Conservation (phyloP, 495 filamentous ascomycete genomes). For the Penicillium pulvis region DNA sequence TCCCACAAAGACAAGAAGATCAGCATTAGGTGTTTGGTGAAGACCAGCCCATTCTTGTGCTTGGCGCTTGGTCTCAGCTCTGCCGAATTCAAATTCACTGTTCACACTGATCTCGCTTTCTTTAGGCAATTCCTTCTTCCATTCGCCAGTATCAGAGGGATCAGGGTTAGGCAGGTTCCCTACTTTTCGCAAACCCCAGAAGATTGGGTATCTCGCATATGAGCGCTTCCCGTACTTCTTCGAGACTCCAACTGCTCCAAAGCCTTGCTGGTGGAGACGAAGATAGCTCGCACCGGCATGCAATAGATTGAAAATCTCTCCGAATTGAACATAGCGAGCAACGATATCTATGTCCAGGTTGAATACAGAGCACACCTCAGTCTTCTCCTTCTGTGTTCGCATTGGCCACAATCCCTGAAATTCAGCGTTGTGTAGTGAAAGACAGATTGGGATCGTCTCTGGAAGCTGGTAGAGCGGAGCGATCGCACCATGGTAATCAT, state of each 20-base stretch:
- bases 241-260: slow-evolving; percentile 74
- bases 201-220: slow-evolving; percentile 74
- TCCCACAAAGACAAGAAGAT: slow-evolving; percentile 77
- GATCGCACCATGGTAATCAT: slow-evolving; percentile 77
- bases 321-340: slow-evolving; percentile 58
- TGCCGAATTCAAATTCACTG: slow-evolving; percentile 54
- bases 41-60: slow-evolving; percentile 79
- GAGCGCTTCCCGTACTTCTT: slow-evolving; percentile 76
- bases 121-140: slow-evolving; percentile 57
- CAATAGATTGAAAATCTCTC: slow-evolving; percentile 69
- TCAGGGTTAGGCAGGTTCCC: slow-evolving; percentile 76
- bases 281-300: slow-evolving; percentile 74
- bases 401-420: slow-evolving; percentile 77
- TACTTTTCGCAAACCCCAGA: slow-evolving; percentile 73
- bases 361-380: slow-evolving; percentile 73
- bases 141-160: slow-evolving; percentile 71
- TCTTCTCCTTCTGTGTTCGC: slow-evolving; percentile 64
- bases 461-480: slow-evolving; percentile 73
- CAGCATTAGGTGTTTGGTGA: slow-evolving; percentile 64
- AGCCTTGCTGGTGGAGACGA: slow-evolving; percentile 73
- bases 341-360: slow-evolving; percentile 53
- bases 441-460: slow-evolving; percentile 49
- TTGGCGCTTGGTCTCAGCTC: slow-evolving; percentile 62
- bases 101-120: slow-evolving; percentile 59
- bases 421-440: slow-evolving; percentile 69